Evolutionary conservation across 2,329 filamentous ascomycete species (phyloP).

Genomic region (Sporothrix sp.): DNA sequence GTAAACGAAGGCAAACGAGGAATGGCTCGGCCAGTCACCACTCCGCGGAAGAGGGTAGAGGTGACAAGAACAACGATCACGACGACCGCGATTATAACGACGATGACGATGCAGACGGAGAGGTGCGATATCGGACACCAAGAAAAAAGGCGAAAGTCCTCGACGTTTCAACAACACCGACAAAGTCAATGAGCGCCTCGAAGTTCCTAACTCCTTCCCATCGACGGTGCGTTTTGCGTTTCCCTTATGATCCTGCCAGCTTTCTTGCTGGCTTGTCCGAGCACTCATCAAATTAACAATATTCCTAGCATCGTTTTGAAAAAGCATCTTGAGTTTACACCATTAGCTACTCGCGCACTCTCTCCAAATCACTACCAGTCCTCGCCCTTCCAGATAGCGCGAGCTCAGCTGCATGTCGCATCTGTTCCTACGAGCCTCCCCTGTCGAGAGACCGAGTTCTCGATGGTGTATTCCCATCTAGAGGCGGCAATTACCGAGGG

Average conservation of each 20-base stretch:
- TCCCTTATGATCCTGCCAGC: too few species aligned
- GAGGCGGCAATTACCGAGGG: slow-evolving; percentile 91
- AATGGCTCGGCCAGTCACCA: slow-evolving; percentile 21
- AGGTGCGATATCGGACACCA: slow-evolving; percentile 26
- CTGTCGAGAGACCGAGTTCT: slow-evolving; percentile 86
- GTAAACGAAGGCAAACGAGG: slow-evolving; percentile 33
- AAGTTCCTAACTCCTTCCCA: slow-evolving; percentile 34
- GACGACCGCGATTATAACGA: too few species aligned
- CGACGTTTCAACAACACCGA: slow-evolving; percentile 44
- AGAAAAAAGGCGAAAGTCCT: slow-evolving; percentile 24
- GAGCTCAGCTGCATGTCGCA: slow-evolving; percentile 83
- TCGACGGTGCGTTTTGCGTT: slow-evolving; percentile 31
- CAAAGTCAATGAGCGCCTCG: slow-evolving; percentile 36
- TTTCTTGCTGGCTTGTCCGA: not conserved
- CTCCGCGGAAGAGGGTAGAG: too few species aligned
- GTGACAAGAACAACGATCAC: too few species aligned
- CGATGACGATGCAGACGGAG: slow-evolving; percentile 18
- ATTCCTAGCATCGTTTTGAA: slow-evolving; percentile 59
- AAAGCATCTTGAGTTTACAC: slow-evolving; percentile 89
- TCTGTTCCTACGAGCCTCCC: slow-evolving; percentile 83
- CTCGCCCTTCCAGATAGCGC: slow-evolving; percentile 85
- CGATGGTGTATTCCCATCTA: slow-evolving; percentile 83
- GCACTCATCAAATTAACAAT: too few species aligned
- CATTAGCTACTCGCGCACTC: slow-evolving; percentile 77
- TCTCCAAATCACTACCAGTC: slow-evolving; percentile 63